These are phyloP conservation scores for Carpinus fangiana DNA, from an alignment of 306 rosid species.

Conservation along the genomic window DNA sequence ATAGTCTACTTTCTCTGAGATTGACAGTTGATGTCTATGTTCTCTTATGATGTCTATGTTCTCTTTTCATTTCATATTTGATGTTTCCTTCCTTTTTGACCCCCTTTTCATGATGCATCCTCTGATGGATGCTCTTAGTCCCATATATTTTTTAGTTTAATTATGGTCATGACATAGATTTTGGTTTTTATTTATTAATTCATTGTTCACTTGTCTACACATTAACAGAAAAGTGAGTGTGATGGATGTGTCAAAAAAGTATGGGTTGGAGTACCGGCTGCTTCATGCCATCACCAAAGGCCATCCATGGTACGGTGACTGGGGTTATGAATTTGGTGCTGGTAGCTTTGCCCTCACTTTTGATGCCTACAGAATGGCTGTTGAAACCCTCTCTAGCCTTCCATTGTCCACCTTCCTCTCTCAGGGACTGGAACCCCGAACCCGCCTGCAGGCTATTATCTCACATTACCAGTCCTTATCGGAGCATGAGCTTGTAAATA, in stretches of 20 bases:
- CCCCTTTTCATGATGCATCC: not conserved
- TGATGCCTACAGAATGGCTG: constrained; percentile 64
- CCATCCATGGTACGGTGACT: constrained; percentile 88
- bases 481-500: constrained; percentile 57
- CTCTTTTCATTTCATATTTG: not conserved
- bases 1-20: not conserved
- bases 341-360: constrained; percentile 90
- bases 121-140: not conserved
- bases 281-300: constrained; percentile 81
- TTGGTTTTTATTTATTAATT: not conserved
- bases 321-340: constrained; percentile 94
- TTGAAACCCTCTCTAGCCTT: constrained; percentile 63
- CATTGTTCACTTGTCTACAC: constrained; percentile 20
- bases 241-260: constrained; percentile 98
- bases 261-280: constrained; percentile 82
- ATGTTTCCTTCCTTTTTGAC: not conserved
- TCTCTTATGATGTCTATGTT: not conserved
- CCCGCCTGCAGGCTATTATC: constrained; percentile 59
- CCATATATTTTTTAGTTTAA: not conserved
- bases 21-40: not conserved
- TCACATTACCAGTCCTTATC: constrained; percentile 70
- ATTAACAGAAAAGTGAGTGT: constrained; percentile 76
- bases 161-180: not conserved
- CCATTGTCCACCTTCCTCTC: constrained; percentile 64
- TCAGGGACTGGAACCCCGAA: constrained; percentile 44